Conservation (phyloP, 225 moss, liverwort and hornwort species). For the Ulota crispa region DNA sequence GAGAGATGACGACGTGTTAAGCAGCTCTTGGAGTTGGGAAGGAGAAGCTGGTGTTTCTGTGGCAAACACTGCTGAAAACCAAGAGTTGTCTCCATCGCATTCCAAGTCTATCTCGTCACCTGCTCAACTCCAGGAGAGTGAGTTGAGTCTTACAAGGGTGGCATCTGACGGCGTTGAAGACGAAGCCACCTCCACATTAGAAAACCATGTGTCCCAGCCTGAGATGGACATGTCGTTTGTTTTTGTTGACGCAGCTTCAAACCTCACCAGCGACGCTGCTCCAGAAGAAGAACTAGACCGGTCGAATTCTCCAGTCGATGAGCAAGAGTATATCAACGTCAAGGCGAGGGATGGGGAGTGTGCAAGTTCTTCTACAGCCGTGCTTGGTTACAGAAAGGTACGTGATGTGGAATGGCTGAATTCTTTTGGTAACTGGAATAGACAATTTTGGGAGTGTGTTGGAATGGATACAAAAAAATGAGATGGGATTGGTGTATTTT, state of each 20-base stretch:
- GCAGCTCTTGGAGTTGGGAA: neutral
- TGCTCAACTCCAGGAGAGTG: neutral
- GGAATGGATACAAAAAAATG: too few species aligned
- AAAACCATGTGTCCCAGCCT: neutral
- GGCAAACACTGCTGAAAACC: neutral
- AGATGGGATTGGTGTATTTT: too few species aligned
- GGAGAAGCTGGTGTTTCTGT: slow-evolving; percentile 5
- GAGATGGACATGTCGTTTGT: neutral
- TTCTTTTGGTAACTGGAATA: neutral
- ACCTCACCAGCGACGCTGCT: slow-evolving; percentile 6
- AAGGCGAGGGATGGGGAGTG: slow-evolving; percentile 27
- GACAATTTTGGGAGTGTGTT: neutral
- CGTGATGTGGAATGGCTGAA: neutral
- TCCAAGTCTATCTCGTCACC: neutral
- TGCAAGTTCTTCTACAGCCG: slow-evolving; percentile 17
- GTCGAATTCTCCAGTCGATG: neutral
- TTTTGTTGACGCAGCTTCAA: slow-evolving; percentile 10
- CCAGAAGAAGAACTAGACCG: neutral
- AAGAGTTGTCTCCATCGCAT: neutral
- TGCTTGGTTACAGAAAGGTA: slow-evolving; percentile 28
- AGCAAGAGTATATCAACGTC: slow-evolving; percentile 9
- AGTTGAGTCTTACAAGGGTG: neutral
- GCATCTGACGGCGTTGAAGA: neutral
- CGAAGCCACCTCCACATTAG: neutral
- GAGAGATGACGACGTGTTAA: neutral